Evolutionary conservation across 2,329 filamentous ascomycete species (phyloP).

Genomic region (Macrophomina pseudophaseolina): DNA sequence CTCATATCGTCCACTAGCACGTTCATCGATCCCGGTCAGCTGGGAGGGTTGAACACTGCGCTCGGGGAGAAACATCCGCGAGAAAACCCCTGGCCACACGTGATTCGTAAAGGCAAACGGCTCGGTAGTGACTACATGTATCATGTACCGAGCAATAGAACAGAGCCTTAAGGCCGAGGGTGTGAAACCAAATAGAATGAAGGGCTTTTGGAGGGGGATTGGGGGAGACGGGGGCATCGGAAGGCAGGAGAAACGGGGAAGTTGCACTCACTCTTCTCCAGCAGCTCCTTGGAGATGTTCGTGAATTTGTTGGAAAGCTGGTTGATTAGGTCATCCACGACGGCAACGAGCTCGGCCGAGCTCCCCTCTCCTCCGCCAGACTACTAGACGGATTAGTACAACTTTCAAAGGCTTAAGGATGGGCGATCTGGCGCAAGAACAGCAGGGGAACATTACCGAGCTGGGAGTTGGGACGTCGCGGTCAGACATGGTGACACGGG

Average conservation of each 20-base stretch:
- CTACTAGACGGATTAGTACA: conserved; percentile 30
- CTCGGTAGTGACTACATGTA: neutral
- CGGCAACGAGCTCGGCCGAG: conserved; percentile 70
- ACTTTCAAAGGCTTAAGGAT: neutral
- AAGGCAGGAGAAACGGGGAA: neutral
- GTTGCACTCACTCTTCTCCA: conserved; percentile 75
- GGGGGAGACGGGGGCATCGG: neutral
- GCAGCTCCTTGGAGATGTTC: conserved; percentile 82
- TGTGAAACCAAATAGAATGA: neutral
- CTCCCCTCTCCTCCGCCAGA: conserved; percentile 1
- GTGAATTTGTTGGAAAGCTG: conserved; percentile 85
- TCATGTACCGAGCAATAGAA: neutral
- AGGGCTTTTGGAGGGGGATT: neutral
- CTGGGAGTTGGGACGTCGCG: conserved; percentile 24
- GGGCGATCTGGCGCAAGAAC: neutral
- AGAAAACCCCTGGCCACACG: neutral
- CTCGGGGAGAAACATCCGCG: conserved; percentile 2
- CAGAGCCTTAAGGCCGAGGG: neutral
- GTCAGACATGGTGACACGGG: conserved; percentile 25
- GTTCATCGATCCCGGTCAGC: neutral
- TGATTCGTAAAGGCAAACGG: neutral
- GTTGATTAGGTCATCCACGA: conserved; percentile 86
- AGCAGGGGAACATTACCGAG: conserved; percentile 18
- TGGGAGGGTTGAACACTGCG: neutral
- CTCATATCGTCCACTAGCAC: conserved; percentile 90